phyloP scores from a whole-genome alignment of 208 protist species.

The Porcisia hertigi region DNA sequence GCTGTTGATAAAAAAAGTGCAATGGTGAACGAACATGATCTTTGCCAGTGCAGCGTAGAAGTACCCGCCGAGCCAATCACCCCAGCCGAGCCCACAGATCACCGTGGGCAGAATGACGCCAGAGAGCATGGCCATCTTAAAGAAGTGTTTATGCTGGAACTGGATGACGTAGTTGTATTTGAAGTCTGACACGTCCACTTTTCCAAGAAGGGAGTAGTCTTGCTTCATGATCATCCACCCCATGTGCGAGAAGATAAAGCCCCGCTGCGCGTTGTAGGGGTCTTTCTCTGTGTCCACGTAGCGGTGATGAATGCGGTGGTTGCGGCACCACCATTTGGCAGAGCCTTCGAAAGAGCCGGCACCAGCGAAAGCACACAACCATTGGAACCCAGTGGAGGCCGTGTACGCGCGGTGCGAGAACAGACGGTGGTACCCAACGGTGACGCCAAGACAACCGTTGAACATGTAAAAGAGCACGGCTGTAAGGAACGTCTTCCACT shows the following conservation, averaged over 20 bases:
- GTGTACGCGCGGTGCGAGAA: constrained; percentile 89
- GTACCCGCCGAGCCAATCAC: constrained; percentile 87
- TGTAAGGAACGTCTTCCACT: constrained; percentile 74
- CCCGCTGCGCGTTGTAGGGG: constrained; percentile 90
- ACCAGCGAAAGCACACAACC: constrained; percentile 78
- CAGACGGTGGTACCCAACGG: constrained; percentile 89
- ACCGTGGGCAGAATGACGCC: constrained; percentile 86
- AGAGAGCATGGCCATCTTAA: constrained; percentile 80
- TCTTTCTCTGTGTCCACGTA: constrained; percentile 92
- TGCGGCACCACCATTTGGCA: constrained; percentile 88
- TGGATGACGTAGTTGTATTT: constrained; percentile 82
- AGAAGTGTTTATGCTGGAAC: constrained; percentile 89
- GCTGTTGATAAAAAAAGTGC: constrained; percentile 93
- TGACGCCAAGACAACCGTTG: constrained; percentile 90
- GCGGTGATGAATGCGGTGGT: constrained; percentile 93
- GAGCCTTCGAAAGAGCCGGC: constrained; percentile 91
- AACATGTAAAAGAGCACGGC: constrained; percentile 76
- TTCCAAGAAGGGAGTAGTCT: constrained; percentile 76
- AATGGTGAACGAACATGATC: constrained; percentile 87
- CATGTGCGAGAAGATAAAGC: constrained; percentile 91
- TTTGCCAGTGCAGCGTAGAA: constrained; percentile 81
- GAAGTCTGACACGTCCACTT: constrained; percentile 88
- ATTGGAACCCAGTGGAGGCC: constrained; percentile 55
- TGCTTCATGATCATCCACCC: constrained; percentile 95
- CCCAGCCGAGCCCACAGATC: constrained; percentile 81